A percentile compares a stretch with the other conserved stretches of the same genome.
These are phyloP conservation scores for Epichloe festucae DNA, from an alignment of 2,329 filamentous ascomycete genomes.

Conservation along the genomic window DNA sequence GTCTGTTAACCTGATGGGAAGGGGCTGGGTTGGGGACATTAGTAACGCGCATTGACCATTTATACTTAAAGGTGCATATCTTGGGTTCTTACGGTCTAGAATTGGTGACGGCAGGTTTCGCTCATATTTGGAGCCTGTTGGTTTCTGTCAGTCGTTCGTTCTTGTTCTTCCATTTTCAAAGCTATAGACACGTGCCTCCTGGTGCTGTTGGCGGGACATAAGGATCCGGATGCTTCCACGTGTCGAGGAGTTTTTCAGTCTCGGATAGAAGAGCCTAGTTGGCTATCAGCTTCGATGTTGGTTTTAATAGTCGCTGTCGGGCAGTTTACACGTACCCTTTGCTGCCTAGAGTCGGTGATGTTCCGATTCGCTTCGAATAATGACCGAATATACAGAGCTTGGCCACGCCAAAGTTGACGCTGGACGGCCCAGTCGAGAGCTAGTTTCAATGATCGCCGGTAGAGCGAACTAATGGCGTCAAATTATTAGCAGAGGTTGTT, in stretches of 20 bases:
- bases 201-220: constrained; percentile 83
- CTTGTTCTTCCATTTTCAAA: neutral
- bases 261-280: constrained; percentile 70
- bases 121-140: constrained; percentile 83
- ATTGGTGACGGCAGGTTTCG: constrained; percentile 74
- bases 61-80: neutral
- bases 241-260: constrained; percentile 75
- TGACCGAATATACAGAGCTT: constrained; percentile 88
- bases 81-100: constrained; percentile 57
- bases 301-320: neutral
- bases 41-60: neutral
- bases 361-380: constrained; percentile 90
- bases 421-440: constrained; percentile 93
- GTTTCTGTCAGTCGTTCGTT: constrained; percentile 6
- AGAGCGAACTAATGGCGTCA: constrained; percentile 48
- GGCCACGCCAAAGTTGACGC: constrained; percentile 84
- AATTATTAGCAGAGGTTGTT: neutral
- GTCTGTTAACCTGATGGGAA: constrained; percentile 8
- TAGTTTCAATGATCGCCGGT: constrained; percentile 85
- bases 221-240: constrained; percentile 96
- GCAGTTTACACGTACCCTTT: constrained; percentile 47
- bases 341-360: constrained; percentile 71
- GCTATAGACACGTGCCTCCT: constrained; percentile 50
- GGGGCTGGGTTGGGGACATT: constrained; percentile 12
- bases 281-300: neutral